Conservation (phyloP, 164 flowering plant genomes). For the Paratinospora sagittata region DNA sequence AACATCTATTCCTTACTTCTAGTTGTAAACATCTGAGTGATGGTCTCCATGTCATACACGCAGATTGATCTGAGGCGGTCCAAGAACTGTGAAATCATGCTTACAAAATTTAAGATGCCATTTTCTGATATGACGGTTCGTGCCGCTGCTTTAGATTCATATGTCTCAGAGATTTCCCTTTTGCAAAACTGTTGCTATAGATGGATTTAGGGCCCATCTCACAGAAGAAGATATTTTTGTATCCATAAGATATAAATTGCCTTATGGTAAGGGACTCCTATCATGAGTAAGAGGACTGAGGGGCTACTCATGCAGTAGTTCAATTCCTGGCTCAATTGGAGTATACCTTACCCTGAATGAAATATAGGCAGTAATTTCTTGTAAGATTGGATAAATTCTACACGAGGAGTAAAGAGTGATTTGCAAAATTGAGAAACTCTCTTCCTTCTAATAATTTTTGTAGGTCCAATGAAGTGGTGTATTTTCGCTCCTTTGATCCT, state of each 20-base stretch:
- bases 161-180: not conserved
- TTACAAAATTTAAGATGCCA: slow-evolving; percentile 89
- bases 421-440: not conserved
- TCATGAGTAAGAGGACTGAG: not conserved
- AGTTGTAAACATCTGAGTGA: not conserved
- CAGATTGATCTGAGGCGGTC: slow-evolving; percentile 83
- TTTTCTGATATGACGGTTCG: slow-evolving; percentile 86
- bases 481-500: not conserved
- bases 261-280: not conserved
- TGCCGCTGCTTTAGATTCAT: slow-evolving; percentile 1
- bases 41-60: slow-evolving; percentile 9
- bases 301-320: not conserved
- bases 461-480: not conserved
- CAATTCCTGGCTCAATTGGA: not conserved
- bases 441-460: not conserved
- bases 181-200: not conserved
- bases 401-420: not conserved
- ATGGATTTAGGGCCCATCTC: not conserved
- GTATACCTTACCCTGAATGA: not conserved
- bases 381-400: not conserved
- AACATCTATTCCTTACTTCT: not conserved
- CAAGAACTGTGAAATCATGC: slow-evolving; percentile 86
- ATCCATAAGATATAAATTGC: not conserved
- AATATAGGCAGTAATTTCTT: not conserved
- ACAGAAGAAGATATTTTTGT: not conserved